Base-by-base conservation (phyloP, 345 rosid genomes). In the Garcia nutans region DNA sequence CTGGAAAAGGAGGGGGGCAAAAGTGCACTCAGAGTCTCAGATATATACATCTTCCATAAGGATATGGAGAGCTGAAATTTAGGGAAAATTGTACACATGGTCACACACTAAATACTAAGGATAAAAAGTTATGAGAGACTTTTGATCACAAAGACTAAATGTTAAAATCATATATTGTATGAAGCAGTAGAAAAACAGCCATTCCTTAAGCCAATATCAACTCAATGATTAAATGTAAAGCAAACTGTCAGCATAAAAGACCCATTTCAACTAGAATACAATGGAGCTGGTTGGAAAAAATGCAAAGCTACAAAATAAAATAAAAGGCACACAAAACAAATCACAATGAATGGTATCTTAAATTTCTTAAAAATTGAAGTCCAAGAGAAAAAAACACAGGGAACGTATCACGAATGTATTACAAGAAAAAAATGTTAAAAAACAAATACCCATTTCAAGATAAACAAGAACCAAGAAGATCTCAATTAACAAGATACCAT, bases 11-110 rank as follows among this genome's bases (percentile, higher is more conserved):
- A 65, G 3, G 41, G 44, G 3, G 57, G 33, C 56, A 50, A 42
- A 77, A 47, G 16, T 45, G 54, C 60, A 56, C 22, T 55, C 68
- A 45, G 10, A 73, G 2, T 28, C 22, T 55, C 68, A 45, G 10
- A 73, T 6, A 49, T 62, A 62, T 49, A 73, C 31, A 49, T 15
- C n/a, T 44, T 11, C 42, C 50, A 72, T 10, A 72, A 72, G 67
- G n/a, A 72, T 23, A 72, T 44, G 45, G 37, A 59, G 9, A 42
- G 23, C 10, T 58, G 44, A 24, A 42, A 24, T 58, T 26, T 16
- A 24, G 6, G n/a, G 42, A 59, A 44, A 5, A 15, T 12, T 16
- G 2, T 6, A 26, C 33, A 59, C 6, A 24, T 37, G 3, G 12
- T 16, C 59, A 68, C 59, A 49, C 65, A 61, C 2, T 12, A 44